These are phyloP conservation scores for Jatropha curcas DNA, from an alignment of 345 rosid genomes.

Conservation along the genomic window DNA sequence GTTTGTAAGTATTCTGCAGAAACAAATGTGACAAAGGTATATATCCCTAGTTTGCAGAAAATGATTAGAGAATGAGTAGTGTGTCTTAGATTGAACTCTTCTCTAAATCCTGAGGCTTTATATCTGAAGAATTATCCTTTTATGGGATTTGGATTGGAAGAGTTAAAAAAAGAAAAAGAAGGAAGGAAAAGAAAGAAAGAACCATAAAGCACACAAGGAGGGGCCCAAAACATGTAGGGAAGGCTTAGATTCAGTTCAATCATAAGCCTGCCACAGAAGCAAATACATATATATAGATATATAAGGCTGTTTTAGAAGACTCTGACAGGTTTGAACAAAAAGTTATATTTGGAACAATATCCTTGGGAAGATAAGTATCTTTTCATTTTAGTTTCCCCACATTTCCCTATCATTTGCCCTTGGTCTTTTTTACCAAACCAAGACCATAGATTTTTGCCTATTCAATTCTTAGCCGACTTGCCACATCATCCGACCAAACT, in stretches of 20 bases:
- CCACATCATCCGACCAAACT: constrained; percentile 30
- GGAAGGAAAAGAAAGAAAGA: too few relatives aligned
- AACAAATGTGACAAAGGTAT: constrained; percentile 13
- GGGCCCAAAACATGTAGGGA: constrained; percentile 49
- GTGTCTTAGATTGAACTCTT: constrained; percentile 21
- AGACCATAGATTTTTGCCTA: constrained; percentile 13
- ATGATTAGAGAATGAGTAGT: constrained; percentile 21
- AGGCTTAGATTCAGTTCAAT: constrained; percentile 51
- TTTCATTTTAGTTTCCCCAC: constrained; percentile 29
- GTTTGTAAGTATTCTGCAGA: constrained; percentile 21
- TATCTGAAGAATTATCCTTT: constrained; percentile 33
- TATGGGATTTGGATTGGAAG: constrained; percentile 40
- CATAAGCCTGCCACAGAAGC: constrained; percentile 51
- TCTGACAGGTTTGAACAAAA: constrained; percentile 86
- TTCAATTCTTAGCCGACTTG: constrained; percentile 24
- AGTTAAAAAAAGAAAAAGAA: constrained; percentile 23
- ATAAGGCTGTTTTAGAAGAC: constrained; percentile 57
- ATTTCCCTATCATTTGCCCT: constrained; percentile 41
- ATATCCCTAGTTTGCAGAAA: constrained; percentile 12
- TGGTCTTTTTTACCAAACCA: constrained; percentile 39
- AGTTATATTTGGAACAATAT: constrained; percentile 55
- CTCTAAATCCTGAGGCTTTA: constrained; percentile 24
- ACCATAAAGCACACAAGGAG: constrained; percentile 25
- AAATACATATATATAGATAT: constrained; percentile 24
- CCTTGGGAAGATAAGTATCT: constrained; percentile 77